Percentiles rank a stretch among this genome's conserved stretches.
Evolutionary conservation across 208 protist genomes (phyloP).

Genomic region (Crithidia thermophila): DNA sequence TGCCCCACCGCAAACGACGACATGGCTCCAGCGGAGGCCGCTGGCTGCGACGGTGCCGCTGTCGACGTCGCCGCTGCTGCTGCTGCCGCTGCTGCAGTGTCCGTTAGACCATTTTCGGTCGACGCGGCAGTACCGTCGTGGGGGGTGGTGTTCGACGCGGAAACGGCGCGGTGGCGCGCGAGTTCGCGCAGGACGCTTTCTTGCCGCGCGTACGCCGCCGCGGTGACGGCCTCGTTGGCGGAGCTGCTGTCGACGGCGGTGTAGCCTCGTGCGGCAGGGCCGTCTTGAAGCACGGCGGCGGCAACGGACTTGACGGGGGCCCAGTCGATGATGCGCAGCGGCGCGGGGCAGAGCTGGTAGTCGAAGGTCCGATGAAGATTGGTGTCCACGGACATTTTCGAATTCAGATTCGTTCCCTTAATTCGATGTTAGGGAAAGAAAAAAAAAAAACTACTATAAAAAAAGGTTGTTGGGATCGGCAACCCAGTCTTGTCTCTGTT

Average conservation of each 20-base stretch:
- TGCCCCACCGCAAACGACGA: neutral
- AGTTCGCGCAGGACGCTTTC: conserved; percentile 2
- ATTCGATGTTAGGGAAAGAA: neutral
- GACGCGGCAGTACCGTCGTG: neutral
- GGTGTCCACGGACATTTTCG: conserved; percentile 50
- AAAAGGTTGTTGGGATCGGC: neutral
- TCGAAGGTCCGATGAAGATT: conserved; percentile 80
- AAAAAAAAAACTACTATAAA: conserved; percentile 6
- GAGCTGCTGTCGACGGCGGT: conserved; percentile 17
- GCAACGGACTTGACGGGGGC: conserved; percentile 32
- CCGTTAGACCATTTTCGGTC: neutral
- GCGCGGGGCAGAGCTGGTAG: conserved; percentile 64
- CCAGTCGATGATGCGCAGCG: conserved; percentile 73
- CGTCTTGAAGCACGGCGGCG: conserved; percentile 24
- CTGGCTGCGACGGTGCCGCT: neutral
- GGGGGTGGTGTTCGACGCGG: too few relatives aligned
- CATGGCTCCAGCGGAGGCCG: too few relatives aligned
- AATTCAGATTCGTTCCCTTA: conserved; percentile 6
- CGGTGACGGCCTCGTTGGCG: conserved; percentile 2
- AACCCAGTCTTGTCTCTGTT: too few relatives aligned
- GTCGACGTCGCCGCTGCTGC: neutral
- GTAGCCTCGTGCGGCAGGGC: conserved; percentile 1
- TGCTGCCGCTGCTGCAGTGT: neutral
- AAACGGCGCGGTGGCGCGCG: neutral
- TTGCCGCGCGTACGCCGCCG: conserved; percentile 16